Evolutionary conservation across 2,329 filamentous ascomycete genomes (phyloP).

Genomic region (Metarhizium brunneum): DNA sequence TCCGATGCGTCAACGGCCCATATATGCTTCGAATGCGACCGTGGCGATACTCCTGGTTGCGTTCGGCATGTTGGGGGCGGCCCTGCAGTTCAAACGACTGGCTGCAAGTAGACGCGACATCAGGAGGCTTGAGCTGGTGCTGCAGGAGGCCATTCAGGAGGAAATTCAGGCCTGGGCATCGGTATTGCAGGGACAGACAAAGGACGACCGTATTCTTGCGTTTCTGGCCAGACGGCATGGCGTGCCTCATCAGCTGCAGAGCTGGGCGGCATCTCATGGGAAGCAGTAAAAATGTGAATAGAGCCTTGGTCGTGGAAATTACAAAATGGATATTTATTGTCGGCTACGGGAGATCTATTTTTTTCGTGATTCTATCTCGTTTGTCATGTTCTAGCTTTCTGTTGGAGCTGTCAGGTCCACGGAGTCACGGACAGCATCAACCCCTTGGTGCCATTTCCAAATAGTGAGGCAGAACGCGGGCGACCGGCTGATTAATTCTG

Average conservation of each 20-base stretch:
- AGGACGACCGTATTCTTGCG: slow-evolving; percentile 11
- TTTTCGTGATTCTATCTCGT: too few relatives aligned
- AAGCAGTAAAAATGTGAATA: background rate
- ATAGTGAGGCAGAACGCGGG: too few relatives aligned
- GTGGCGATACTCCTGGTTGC: slow-evolving; percentile 8
- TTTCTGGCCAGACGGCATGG: slow-evolving; percentile 7
- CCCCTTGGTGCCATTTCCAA: too few relatives aligned
- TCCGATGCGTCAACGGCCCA: background rate
- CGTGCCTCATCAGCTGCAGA: slow-evolving; percentile 1
- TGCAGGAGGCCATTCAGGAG: slow-evolving; percentile 5
- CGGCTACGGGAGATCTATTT: background rate
- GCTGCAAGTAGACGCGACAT: slow-evolving; percentile 23
- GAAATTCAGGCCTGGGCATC: slow-evolving; percentile 1
- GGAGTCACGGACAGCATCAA: too few relatives aligned
- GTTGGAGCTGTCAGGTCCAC: too few relatives aligned
- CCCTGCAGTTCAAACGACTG: slow-evolving; percentile 3
- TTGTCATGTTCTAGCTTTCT: too few relatives aligned
- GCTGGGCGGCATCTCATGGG: background rate
- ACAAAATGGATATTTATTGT: background rate
- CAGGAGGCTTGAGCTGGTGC: background rate
- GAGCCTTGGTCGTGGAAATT: background rate
- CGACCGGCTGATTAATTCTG: too few relatives aligned
- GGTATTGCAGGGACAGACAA: slow-evolving; percentile 6
- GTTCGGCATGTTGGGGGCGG: slow-evolving; percentile 5
- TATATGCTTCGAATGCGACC: slow-evolving; percentile 7